Conservation (phyloP, 1,284 basidiomycete genomes). For the Rhodotorula sp. region DNA sequence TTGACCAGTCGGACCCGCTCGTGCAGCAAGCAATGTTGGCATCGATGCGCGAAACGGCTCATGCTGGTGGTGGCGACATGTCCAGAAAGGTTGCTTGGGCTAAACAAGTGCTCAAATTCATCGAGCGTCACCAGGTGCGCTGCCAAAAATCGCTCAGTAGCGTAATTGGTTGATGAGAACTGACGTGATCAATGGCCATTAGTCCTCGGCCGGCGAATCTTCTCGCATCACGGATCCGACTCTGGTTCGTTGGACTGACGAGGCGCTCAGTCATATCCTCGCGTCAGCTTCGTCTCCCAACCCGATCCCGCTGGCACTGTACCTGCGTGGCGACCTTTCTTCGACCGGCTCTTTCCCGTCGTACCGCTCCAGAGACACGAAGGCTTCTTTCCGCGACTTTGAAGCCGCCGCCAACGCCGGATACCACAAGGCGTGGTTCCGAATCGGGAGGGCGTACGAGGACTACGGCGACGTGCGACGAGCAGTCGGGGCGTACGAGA, state of each 20-base stretch:
- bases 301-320: conserved; percentile 69
- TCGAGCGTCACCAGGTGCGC: conserved; percentile 59
- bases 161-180: too few relatives aligned
- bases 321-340: conserved; percentile 67
- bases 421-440: conserved; percentile 75
- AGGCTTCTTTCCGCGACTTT: conserved; percentile 78
- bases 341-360: conserved; percentile 60
- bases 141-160: not conserved
- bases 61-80: conserved; percentile 21
- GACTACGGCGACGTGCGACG: conserved; percentile 51
- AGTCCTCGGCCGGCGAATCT: conserved; percentile 54
- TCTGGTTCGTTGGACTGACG: conserved; percentile 62
- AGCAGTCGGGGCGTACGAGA: conserved; percentile 77
- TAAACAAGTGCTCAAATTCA: conserved; percentile 72
- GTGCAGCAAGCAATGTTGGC: conserved; percentile 33
- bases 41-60: conserved; percentile 33
- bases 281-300: conserved; percentile 49
- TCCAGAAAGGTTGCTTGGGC: conserved; percentile 67
- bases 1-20: not conserved
- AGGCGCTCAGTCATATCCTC: conserved; percentile 64
- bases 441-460: conserved; percentile 86
- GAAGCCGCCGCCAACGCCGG: conserved; percentile 74
- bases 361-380: conserved; percentile 62
- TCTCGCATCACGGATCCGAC: conserved; percentile 62
- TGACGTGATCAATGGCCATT: not conserved